Evolutionary conservation across 345 rosid genomes (phyloP).

Genomic region (Acer yangbiense): DNA sequence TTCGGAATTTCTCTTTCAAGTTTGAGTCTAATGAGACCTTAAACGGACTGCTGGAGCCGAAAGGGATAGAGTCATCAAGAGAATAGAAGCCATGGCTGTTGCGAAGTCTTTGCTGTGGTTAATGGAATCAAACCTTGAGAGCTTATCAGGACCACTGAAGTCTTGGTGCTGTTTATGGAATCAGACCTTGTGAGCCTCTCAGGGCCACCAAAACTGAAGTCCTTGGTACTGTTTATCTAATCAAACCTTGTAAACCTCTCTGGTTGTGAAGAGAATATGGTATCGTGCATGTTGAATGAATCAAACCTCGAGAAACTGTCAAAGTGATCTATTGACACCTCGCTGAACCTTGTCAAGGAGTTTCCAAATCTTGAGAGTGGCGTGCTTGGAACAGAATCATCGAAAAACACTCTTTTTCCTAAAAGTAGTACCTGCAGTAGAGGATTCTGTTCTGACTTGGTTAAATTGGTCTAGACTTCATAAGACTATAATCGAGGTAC

Average conservation of each 20-base stretch:
- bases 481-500: too few relatives aligned
- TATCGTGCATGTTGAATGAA: slow-evolving; percentile 71
- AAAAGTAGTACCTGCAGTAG: slow-evolving; percentile 43
- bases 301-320: slow-evolving; percentile 88
- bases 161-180: slow-evolving; percentile 34
- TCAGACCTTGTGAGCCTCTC: slow-evolving; percentile 65
- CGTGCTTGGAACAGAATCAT: slow-evolving; percentile 90
- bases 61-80: slow-evolving; percentile 83
- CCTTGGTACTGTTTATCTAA: slow-evolving; percentile 32
- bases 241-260: slow-evolving; percentile 65
- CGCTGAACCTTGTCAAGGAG: slow-evolving; percentile 80
- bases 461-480: slow-evolving; percentile 7
- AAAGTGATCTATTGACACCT: slow-evolving; percentile 64
- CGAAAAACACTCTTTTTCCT: slow-evolving; percentile 72
- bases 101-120: slow-evolving; percentile 46
- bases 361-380: slow-evolving; percentile 79
- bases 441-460: slow-evolving; percentile 61
- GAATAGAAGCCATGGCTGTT: slow-evolving; percentile 58
- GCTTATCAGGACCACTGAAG: slow-evolving; percentile 37
- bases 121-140: slow-evolving; percentile 56
- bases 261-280: slow-evolving; percentile 59
- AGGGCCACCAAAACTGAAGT: too few relatives aligned
- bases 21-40: slow-evolving; percentile 70
- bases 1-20: slow-evolving; percentile 64
- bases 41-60: slow-evolving; percentile 83